Conservation (phyloP, 805 yeast species). For the Clavispora asparagi region DNA sequence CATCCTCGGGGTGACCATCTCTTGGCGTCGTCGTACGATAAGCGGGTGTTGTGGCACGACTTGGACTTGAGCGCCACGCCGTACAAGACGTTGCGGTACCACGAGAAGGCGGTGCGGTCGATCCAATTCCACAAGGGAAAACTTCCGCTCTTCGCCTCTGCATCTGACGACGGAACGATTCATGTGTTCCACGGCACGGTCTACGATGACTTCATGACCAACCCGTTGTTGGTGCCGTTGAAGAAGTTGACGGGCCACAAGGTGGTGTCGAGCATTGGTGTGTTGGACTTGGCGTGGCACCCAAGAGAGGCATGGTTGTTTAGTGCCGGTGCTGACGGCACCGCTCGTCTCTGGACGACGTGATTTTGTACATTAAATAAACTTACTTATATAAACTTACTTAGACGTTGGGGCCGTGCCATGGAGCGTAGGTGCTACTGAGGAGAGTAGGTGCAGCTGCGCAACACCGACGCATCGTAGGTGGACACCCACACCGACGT, state of each 20-base stretch:
- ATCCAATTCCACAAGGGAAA: slow-evolving; percentile 81
- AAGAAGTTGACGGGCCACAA: slow-evolving; percentile 92
- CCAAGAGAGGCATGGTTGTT: slow-evolving; percentile 98
- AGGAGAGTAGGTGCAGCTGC: slow-evolving; percentile 9
- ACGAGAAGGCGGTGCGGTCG: slow-evolving; percentile 87
- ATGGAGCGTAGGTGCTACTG: no score
- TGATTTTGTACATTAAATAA: slow-evolving; percentile 6
- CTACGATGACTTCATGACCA: slow-evolving; percentile 91
- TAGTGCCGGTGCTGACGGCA: slow-evolving; percentile 94
- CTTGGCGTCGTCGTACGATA: slow-evolving; percentile 87
- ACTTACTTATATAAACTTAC: neutral
- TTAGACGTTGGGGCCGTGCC: no score
- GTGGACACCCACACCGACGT: slow-evolving; percentile 20
- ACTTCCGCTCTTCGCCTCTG: slow-evolving; percentile 88
- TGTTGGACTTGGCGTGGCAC: slow-evolving; percentile 87
- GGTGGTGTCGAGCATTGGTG: slow-evolving; percentile 75
- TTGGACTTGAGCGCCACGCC: slow-evolving; percentile 85
- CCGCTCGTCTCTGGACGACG: slow-evolving; percentile 97
- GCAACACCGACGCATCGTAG: slow-evolving; percentile 14
- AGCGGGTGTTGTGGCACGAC: slow-evolving; percentile 96
- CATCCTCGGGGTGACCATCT: slow-evolving; percentile 97
- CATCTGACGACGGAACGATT: slow-evolving; percentile 88
- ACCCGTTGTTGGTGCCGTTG: slow-evolving; percentile 92
- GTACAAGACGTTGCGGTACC: slow-evolving; percentile 92
- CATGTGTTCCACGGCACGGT: slow-evolving; percentile 97